A percentile compares a stretch with the other conserved stretches of the same genome.
Conservation (phyloP, 805 yeast species). For the Debaryomyces prosopidis region DNA sequence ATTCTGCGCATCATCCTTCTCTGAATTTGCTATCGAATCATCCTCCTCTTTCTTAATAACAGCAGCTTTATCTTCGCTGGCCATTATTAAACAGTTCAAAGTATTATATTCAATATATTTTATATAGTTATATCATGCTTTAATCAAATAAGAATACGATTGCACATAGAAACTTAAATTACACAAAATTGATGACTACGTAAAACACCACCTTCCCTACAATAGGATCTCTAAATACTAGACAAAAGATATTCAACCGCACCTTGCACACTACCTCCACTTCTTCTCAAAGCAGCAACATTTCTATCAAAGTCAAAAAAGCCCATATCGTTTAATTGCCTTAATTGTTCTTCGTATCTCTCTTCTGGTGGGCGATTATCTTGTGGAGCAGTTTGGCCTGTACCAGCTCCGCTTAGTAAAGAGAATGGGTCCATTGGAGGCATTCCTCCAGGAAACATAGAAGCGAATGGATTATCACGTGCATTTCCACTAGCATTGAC, state of each 20-base stretch:
- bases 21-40: background rate
- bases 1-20: background rate
- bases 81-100: background rate
- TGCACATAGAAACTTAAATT: background rate
- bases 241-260: conserved; percentile 81
- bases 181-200: background rate
- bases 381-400: conserved; percentile 30
- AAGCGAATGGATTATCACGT: conserved; percentile 38
- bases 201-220: background rate
- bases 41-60: background rate
- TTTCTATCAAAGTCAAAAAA: conserved; percentile 91
- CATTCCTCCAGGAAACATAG: conserved; percentile 34
- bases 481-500: conserved; percentile 13
- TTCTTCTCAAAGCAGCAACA: conserved; percentile 86
- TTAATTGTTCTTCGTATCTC: conserved; percentile 42
- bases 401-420: conserved; percentile 45
- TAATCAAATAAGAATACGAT: background rate
- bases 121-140: background rate
- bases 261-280: conserved; percentile 97
- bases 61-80: background rate
- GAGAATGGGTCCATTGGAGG: conserved; percentile 55
- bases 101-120: background rate
- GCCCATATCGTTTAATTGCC: conserved; percentile 52
- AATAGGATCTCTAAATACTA: conserved; percentile 9
- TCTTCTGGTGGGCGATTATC: conserved; percentile 49